phyloP scores from a whole-genome alignment of 306 rosid species.

The Potentilla sterilis region DNA sequence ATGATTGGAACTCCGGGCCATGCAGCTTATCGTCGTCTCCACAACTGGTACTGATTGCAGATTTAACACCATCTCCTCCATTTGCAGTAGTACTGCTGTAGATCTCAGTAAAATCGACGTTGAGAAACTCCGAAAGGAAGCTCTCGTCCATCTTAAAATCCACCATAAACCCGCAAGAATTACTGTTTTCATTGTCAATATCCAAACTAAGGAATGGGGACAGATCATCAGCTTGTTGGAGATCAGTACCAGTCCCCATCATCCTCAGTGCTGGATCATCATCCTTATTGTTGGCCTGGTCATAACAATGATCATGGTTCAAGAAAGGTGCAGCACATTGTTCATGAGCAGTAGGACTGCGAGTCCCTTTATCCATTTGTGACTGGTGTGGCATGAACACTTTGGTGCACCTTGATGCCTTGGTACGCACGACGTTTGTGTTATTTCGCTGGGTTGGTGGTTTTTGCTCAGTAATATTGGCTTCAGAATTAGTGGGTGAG shows the following conservation, averaged over 20 bases:
- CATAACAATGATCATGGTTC: not conserved
- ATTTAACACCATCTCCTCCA: slow-evolving; percentile 9
- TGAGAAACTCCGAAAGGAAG: slow-evolving; percentile 42
- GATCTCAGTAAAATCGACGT: slow-evolving; percentile 35
- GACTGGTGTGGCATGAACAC: slow-evolving; percentile 18
- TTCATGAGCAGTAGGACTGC: not conserved
- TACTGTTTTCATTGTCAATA: not conserved
- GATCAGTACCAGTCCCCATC: not conserved
- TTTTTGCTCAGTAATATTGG: slow-evolving; percentile 10
- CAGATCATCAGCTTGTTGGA: not conserved
- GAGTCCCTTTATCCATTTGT: not conserved
- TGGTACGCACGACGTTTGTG: slow-evolving; percentile 37
- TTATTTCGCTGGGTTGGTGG: not conserved
- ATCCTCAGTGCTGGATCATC: not conserved
- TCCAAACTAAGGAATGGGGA: slow-evolving; percentile 4
- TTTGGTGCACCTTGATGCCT: slow-evolving; percentile 58
- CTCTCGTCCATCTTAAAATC: slow-evolving; percentile 46
- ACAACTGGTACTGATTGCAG: not conserved
- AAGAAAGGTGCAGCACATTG: not conserved
- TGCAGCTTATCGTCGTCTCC: slow-evolving; percentile 10
- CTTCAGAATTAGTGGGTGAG: slow-evolving; percentile 3
- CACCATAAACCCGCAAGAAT: slow-evolving; percentile 30
- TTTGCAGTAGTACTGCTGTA: slow-evolving; percentile 15
- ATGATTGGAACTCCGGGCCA: slow-evolving; percentile 33
- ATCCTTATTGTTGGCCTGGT: not conserved